Evolutionary conservation across 1,284 basidiomycete genomes (phyloP), one percentile per base, ranked within the genome.

Genomic region (Lentinus polychrous): DNA sequence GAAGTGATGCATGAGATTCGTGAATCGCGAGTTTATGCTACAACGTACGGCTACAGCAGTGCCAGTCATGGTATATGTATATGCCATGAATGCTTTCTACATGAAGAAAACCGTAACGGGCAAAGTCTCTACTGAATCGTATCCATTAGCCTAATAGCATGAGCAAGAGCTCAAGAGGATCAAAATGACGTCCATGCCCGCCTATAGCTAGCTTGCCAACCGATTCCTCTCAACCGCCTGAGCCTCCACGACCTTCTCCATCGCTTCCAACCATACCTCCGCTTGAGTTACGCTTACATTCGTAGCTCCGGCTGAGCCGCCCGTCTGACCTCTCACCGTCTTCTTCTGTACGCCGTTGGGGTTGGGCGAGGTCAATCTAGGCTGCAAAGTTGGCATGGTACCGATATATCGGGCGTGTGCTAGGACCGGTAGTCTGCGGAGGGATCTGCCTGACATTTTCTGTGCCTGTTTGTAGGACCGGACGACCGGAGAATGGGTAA

Each of bases 401-500:
- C 81, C 79, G 44, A 94, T 83, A 61, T 93, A 85, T 2, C 81
- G 76, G 2, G 94, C 89, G 50, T 96, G 83, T 1, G 94, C 92
- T 27, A 99, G 76, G 23, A 98, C 89, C 1, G 95, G 95, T 15
- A 99, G 73, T 8, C 92, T 80, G 11, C 95, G 81, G 6, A 99
- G 74, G 2, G 91, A 85, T 41, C 94, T 82, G 14, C 95, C 94
- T 8, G 94, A 96, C 71, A 95, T 79, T n/a, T 80, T 80, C 64
- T 90, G 76, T 27, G 68, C 65, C 81, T 81, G n/a, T n/a, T n/a
- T n/a, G n/a, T n/a, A n/a, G n/a, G n/a, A n/a, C n/a, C n/a, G n/a
- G n/a, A n/a, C n/a, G n/a, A n/a, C n/a, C n/a, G n/a, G n/a, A n/a
- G n/a, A n/a, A n/a, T n/a, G n/a, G 44, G 10, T 27, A 44, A 27